These are phyloP conservation scores for Singerocomus inundabilis DNA, from an alignment of 1,284 basidiomycete species.

Conservation along the genomic window DNA sequence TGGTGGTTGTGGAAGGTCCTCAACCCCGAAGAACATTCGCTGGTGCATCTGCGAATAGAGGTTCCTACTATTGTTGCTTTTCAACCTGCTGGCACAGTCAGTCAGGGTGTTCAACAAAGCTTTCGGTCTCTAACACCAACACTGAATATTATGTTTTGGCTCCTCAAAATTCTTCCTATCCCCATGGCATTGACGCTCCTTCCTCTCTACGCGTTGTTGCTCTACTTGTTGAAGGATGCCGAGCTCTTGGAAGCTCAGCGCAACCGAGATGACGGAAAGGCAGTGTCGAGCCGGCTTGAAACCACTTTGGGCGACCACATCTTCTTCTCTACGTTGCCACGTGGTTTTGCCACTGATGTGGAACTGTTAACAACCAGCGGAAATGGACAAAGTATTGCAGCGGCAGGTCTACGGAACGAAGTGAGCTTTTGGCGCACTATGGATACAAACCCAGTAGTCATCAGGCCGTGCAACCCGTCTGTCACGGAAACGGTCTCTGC, in stretches of 20 bases:
- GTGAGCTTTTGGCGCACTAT: constrained; percentile 63
- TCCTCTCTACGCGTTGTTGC: constrained; percentile 73
- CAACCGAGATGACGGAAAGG: constrained; percentile 50
- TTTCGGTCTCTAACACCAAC: constrained; percentile 47
- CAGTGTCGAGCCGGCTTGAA: constrained; percentile 33
- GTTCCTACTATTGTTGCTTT: constrained; percentile 77
- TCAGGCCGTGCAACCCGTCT: constrained; percentile 39
- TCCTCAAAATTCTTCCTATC: constrained; percentile 79
- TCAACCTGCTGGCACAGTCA: constrained; percentile 38
- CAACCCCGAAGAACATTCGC: constrained; percentile 67
- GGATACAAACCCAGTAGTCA: constrained; percentile 39
- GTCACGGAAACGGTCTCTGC: constrained; percentile 51
- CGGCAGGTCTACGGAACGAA: constrained; percentile 78
- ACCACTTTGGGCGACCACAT: constrained; percentile 46
- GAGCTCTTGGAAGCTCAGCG: constrained; percentile 88
- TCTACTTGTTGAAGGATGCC: constrained; percentile 91
- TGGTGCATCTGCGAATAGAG: constrained; percentile 81
- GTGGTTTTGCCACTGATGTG: constrained; percentile 77
- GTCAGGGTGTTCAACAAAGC: constrained; percentile 34
- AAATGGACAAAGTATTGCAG: constrained; percentile 62
- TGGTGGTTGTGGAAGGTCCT: constrained; percentile 77
- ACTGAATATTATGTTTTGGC: constrained; percentile 61
- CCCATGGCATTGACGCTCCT: constrained; percentile 82
- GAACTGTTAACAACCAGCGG: constrained; percentile 74
- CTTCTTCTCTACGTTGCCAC: constrained; percentile 69